These are phyloP conservation scores for Daldinia grandis DNA, from an alignment of 495 filamentous ascomycete species.

Conservation along the genomic window DNA sequence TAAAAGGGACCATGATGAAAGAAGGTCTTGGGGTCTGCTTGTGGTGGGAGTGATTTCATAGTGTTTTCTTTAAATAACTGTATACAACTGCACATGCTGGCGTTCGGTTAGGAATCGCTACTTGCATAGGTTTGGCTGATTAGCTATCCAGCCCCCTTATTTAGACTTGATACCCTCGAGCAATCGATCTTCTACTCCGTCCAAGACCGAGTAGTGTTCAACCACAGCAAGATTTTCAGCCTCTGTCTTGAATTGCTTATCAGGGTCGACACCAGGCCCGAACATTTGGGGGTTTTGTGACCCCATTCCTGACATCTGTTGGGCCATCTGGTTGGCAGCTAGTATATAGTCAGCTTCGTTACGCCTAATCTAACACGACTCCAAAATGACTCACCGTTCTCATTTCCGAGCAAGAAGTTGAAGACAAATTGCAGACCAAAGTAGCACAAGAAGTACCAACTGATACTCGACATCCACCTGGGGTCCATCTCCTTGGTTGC, in stretches of 20 bases:
- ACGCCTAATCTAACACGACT: background rate
- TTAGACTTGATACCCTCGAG: constrained; percentile 62
- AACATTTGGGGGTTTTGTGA: constrained; percentile 76
- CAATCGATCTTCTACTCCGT: constrained; percentile 85
- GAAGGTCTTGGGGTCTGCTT: constrained; percentile 60
- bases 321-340: constrained; percentile 94
- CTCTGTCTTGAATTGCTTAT: constrained; percentile 90
- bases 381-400: constrained; percentile 74
- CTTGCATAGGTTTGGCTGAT: constrained; percentile 33
- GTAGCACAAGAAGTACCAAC: constrained; percentile 97
- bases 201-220: constrained; percentile 89
- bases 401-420: constrained; percentile 93
- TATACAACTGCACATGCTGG: constrained; percentile 13
- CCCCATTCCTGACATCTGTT: constrained; percentile 88
- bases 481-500: constrained; percentile 96
- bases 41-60: constrained; percentile 59
- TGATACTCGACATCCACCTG: constrained; percentile 96
- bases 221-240: constrained; percentile 95
- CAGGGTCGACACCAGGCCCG: constrained; percentile 91
- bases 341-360: constrained; percentile 24
- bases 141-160: constrained; percentile 28
- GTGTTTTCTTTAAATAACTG: constrained; percentile 2
- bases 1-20: constrained; percentile 68
- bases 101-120: constrained; percentile 16
- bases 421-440: constrained; percentile 98